Evolutionary conservation across 306 rosid species (phyloP).

Genomic region (Fragaria vesca): DNA sequence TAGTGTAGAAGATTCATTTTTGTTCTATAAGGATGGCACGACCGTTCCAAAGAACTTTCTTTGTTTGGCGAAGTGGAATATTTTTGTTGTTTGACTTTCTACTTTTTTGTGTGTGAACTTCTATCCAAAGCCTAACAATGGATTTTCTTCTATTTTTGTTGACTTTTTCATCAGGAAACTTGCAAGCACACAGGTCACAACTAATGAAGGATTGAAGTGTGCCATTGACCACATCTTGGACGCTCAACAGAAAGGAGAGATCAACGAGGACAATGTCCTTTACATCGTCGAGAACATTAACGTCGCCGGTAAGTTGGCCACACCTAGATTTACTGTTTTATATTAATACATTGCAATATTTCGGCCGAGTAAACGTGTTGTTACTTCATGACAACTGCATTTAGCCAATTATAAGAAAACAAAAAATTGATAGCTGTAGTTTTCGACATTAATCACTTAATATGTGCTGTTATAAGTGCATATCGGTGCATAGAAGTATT

Average conservation of each 20-base stretch:
- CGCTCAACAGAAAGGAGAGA: conserved; percentile 84
- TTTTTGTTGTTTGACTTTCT: neutral
- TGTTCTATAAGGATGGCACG: neutral
- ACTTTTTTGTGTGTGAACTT: neutral
- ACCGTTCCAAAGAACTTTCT: neutral
- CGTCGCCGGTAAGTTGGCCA: conserved; percentile 62
- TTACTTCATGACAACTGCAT: neutral
- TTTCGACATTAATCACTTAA: too few species aligned
- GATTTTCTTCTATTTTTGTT: neutral
- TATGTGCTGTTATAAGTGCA: too few species aligned
- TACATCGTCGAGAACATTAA: conserved; percentile 95
- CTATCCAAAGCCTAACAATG: neutral
- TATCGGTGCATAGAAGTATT: too few species aligned
- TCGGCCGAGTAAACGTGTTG: too few species aligned
- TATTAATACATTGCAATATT: too few species aligned
- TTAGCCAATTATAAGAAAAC: neutral
- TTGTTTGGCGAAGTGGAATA: neutral
- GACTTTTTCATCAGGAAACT: conserved; percentile 53
- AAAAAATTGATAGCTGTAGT: too few species aligned
- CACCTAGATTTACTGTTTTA: neutral
- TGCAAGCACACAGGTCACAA: conserved; percentile 38
- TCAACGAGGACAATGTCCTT: conserved; percentile 90
- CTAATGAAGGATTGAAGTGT: conserved; percentile 62
- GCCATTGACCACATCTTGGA: conserved; percentile 88
- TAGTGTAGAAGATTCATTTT: neutral